These are phyloP conservation scores for Hygrocybe punicea DNA, from an alignment of 768 basidiomycete species.

Conservation along the genomic window DNA sequence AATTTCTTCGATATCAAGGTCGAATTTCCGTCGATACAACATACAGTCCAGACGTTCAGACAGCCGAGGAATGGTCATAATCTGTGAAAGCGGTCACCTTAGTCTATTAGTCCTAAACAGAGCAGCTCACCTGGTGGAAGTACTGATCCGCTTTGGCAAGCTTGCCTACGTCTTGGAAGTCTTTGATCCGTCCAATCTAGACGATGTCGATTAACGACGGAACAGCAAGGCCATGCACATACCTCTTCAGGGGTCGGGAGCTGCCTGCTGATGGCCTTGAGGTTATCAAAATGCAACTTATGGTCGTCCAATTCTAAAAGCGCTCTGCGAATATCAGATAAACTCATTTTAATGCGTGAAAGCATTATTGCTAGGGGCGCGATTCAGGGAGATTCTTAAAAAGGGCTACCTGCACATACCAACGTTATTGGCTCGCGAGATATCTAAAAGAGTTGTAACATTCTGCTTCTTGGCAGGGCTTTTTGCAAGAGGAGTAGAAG, in stretches of 20 bases:
- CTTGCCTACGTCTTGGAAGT: slow-evolving; percentile 67
- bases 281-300: slow-evolving; percentile 64
- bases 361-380: slow-evolving; percentile 72
- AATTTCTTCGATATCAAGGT: slow-evolving; percentile 79
- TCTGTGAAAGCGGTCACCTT: slow-evolving; percentile 40
- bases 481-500: slow-evolving; percentile 38
- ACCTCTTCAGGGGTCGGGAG: slow-evolving; percentile 84
- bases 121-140: slow-evolving; percentile 62
- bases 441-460: slow-evolving; percentile 71
- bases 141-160: slow-evolving; percentile 84
- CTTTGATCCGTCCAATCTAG: slow-evolving; percentile 61
- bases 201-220: not conserved
- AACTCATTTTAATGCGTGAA: slow-evolving; percentile 62
- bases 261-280: slow-evolving; percentile 70
- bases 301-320: slow-evolving; percentile 70
- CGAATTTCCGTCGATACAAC: slow-evolving; percentile 78
- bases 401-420: slow-evolving; percentile 41
- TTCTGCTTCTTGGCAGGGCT: slow-evolving; percentile 52
- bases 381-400: slow-evolving; percentile 7
- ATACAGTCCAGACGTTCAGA: slow-evolving; percentile 73
- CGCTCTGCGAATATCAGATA: slow-evolving; percentile 64
- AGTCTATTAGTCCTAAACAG: not conserved
- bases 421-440: slow-evolving; percentile 79
- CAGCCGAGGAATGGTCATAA: slow-evolving; percentile 74
- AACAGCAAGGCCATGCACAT: slow-evolving; percentile 4